A percentile compares a stretch with the other conserved stretches of the same genome.
These are phyloP conservation scores for Solanum medicagineum DNA, from an alignment of 257 asterid genomes.

Conservation along the genomic window DNA sequence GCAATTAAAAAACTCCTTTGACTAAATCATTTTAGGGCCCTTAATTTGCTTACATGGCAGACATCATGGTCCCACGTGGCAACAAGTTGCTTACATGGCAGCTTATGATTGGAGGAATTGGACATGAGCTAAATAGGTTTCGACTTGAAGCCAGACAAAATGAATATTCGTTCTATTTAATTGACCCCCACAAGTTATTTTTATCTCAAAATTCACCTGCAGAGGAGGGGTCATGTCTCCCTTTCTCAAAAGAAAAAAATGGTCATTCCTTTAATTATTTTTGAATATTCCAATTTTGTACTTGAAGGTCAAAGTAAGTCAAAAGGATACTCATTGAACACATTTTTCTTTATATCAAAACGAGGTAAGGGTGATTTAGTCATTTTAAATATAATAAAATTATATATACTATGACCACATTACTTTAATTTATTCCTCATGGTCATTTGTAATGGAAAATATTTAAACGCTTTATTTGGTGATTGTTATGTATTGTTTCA, in stretches of 20 bases:
- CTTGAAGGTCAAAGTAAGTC: conserved; percentile 41
- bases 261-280: conserved; percentile 32
- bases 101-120: conserved; percentile 9
- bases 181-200: conserved; percentile 26
- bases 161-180: conserved; percentile 34
- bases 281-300: conserved; percentile 53
- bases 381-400: not conserved
- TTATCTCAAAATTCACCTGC: conserved; percentile 15
- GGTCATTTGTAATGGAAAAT: no score
- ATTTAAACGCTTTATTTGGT: no score
- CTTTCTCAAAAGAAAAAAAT: conserved; percentile 23
- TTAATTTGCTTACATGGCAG: not conserved
- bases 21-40: not conserved
- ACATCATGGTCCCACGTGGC: not conserved
- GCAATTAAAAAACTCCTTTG: not conserved
- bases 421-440: not conserved
- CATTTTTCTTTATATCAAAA: not conserved
- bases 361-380: not conserved
- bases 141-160: conserved; percentile 14
- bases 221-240: conserved; percentile 14
- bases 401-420: not conserved
- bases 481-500: no score
- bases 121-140: not conserved
- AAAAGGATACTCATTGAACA: conserved; percentile 4
- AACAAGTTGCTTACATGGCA: not conserved